Conservation (phyloP, 2,329 filamentous ascomycete genomes). For the Cadophora sp. region DNA sequence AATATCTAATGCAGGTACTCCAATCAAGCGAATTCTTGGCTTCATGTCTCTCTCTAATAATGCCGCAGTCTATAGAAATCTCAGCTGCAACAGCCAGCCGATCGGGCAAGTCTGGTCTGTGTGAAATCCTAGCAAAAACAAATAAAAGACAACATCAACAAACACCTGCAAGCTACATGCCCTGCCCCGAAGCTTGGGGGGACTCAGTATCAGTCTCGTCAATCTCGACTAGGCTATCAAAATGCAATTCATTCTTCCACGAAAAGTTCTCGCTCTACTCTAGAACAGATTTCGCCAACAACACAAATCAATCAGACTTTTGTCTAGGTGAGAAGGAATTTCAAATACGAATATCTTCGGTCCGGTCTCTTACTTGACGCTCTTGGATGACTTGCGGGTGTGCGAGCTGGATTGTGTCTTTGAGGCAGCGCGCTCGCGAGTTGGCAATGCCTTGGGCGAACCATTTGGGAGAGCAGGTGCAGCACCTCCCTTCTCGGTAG, state of each 20-base stretch:
- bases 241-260: constrained; percentile 1
- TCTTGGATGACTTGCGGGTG: constrained; percentile 47
- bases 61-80: constrained; percentile 7
- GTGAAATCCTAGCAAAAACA: neutral
- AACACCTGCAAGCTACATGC: neutral
- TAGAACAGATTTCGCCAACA: neutral
- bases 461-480: constrained; percentile 33
- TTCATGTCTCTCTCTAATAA: neutral
- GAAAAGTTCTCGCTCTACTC: neutral
- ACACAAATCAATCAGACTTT: constrained; percentile 17
- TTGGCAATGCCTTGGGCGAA: constrained; percentile 34
- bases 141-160: too few species aligned
- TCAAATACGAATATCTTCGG: neutral
- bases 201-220: neutral
- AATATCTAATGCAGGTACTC: neutral
- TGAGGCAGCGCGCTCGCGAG: constrained; percentile 44
- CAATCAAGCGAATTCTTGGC: neutral
- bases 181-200: neutral
- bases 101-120: neutral
- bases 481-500: constrained; percentile 36
- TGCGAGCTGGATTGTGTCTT: constrained; percentile 46
- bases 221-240: neutral
- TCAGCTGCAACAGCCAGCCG: neutral
- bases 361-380: constrained; percentile 42
- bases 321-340: constrained; percentile 6